These are phyloP conservation scores for Kwoniella bestiolae DNA, from an alignment of 768 basidiomycete species.

Conservation along the genomic window DNA sequence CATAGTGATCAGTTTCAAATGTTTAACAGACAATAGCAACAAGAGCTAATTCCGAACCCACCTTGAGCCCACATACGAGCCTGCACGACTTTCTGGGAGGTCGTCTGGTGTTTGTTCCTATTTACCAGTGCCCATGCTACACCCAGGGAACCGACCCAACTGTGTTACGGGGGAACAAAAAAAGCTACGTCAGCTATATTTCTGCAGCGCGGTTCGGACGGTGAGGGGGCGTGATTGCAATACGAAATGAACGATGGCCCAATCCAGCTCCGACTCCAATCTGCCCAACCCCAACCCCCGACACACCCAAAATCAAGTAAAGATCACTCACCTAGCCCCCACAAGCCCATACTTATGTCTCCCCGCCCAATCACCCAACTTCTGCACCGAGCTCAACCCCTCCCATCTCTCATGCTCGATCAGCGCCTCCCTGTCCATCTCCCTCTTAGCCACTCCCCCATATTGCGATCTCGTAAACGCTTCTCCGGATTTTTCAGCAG, in stretches of 20 bases:
- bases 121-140: conserved; percentile 47
- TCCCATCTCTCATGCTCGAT: conserved; percentile 44
- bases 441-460: conserved; percentile 46
- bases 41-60: too few species aligned
- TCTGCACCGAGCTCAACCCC: conserved; percentile 32
- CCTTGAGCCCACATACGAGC: conserved; percentile 57
- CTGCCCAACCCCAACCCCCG: neutral
- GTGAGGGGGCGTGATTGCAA: too few species aligned
- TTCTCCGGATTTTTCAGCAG: conserved; percentile 54
- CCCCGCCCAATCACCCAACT: conserved; percentile 48
- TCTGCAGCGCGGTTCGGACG: too few species aligned
- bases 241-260: too few species aligned
- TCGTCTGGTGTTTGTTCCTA: conserved; percentile 46
- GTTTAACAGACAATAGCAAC: conserved; percentile 1
- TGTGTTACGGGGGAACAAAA: too few species aligned
- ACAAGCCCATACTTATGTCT: conserved; percentile 53
- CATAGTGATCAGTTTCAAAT: neutral
- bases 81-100: conserved; percentile 57
- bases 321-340: conserved; percentile 45
- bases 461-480: conserved; percentile 47
- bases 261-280: neutral
- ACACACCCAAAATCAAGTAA: neutral
- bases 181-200: too few species aligned
- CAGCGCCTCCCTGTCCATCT: conserved; percentile 37
- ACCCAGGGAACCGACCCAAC: conserved; percentile 53